Conservation (phyloP, 805 yeast species). For the Naumovozyma castellii region DNA sequence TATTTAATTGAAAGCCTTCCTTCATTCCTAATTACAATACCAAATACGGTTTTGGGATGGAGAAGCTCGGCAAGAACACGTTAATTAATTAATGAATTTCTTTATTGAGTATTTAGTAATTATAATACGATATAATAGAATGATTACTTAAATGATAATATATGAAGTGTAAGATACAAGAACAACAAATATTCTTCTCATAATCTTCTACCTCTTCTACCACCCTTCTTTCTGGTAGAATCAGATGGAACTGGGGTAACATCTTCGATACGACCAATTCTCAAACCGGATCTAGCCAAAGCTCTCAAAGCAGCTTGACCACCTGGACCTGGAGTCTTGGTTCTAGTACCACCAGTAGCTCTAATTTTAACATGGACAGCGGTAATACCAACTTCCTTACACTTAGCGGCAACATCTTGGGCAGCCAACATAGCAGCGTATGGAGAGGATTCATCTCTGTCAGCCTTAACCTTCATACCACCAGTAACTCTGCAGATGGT, state of each 20-base stretch:
- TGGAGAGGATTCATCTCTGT: slow-evolving; percentile 99
- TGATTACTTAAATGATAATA: not conserved
- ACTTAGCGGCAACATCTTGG: slow-evolving; percentile 97
- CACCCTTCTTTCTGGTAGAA: slow-evolving; percentile 99
- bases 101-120: not conserved
- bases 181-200: no score
- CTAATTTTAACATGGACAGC: slow-evolving; percentile 99
- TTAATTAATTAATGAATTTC: not conserved
- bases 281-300: slow-evolving; percentile 98
- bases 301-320: slow-evolving; percentile 99
- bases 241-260: slow-evolving; percentile 99
- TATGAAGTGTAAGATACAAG: no score
- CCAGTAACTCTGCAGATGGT: slow-evolving; percentile 99
- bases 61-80: no score
- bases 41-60: no score
- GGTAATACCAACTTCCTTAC: slow-evolving; percentile 99
- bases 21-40: no score
- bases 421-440: slow-evolving; percentile 99
- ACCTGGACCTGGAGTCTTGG: slow-evolving; percentile 99
- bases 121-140: not conserved
- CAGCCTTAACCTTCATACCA: slow-evolving; percentile 99
- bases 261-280: slow-evolving; percentile 99
- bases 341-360: slow-evolving; percentile 99
- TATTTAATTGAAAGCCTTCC: no score
- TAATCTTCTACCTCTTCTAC: slow-evolving; percentile 99